These are phyloP conservation scores for Pichia sorboxylosa DNA, from an alignment of 1,139 yeast genomes.

Conservation along the genomic window DNA sequence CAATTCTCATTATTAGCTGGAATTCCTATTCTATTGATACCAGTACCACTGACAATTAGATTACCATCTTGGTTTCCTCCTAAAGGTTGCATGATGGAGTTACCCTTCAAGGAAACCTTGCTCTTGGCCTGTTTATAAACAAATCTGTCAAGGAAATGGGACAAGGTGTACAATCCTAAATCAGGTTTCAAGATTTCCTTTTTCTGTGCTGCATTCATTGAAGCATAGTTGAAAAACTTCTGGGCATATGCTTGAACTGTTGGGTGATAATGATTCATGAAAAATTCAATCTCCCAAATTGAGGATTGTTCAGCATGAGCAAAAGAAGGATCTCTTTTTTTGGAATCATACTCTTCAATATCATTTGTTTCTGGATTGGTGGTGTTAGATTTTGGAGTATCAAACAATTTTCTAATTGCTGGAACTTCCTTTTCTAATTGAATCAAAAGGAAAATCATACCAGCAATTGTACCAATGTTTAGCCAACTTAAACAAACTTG, in stretches of 20 bases:
- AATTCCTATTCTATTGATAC: conserved; percentile 25
- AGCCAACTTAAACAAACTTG: conserved; percentile 83
- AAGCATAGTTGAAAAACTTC: conserved; percentile 37
- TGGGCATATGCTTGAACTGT: conserved; percentile 76
- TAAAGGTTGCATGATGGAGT: conserved; percentile 94
- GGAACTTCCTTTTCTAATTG: conserved; percentile 51
- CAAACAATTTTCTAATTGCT: conserved; percentile 37
- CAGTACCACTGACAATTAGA: conserved; percentile 57
- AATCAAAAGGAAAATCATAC: conserved; percentile 67
- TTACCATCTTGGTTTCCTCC: conserved; percentile 82
- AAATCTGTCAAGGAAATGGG: conserved; percentile 90
- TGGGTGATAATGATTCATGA: conserved; percentile 82
- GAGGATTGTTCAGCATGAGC: conserved; percentile 75
- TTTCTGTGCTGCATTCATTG: conserved; percentile 30
- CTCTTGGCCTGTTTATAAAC: conserved; percentile 89
- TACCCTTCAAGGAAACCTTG: conserved; percentile 60
- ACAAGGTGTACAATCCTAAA: conserved; percentile 71
- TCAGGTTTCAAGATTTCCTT: conserved; percentile 59
- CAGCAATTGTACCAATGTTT: conserved; percentile 82
- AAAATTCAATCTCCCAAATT: conserved; percentile 74
- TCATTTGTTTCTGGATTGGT: conserved; percentile 21
- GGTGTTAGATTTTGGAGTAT: conserved; percentile 31
- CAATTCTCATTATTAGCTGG: conserved; percentile 83
- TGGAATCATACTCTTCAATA: conserved; percentile 52
- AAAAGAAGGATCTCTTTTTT: conserved; percentile 80